Conservation (phyloP, 1,284 basidiomycete species). For the Trametes hirsuta region DNA sequence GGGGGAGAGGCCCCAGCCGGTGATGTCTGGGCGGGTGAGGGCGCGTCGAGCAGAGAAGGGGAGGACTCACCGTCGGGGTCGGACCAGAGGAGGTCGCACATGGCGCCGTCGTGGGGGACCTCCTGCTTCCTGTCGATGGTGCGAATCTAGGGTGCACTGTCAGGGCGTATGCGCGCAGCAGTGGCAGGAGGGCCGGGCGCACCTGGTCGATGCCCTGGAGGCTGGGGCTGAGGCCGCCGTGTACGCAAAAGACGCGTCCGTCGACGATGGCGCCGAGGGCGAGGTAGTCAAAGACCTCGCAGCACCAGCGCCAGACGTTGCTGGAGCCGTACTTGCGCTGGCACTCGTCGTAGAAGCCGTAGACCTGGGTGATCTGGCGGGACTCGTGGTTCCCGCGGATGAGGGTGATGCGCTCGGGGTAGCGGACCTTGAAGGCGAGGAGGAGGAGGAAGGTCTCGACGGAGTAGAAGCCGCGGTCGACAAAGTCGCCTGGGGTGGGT, state of each 20-base stretch:
- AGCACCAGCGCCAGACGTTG: conserved; percentile 98
- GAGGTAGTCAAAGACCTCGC: conserved; percentile 98
- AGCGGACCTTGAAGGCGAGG: conserved; percentile 95
- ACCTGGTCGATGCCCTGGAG: conserved; percentile 88
- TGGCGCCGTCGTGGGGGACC: conserved; percentile 98
- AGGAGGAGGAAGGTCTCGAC: conserved; percentile 97
- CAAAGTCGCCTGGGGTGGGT: conserved; percentile 74
- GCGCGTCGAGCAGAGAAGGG: neutral
- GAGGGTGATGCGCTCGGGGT: conserved; percentile 96
- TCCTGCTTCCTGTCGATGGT: conserved; percentile 97
- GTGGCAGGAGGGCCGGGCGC: conserved; percentile 26
- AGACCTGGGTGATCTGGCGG: conserved; percentile 98
- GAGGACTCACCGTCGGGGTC: conserved; percentile 85
- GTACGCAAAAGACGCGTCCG: conserved; percentile 89
- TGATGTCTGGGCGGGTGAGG: conserved; percentile 61
- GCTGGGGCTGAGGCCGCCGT: conserved; percentile 93
- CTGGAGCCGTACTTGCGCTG: conserved; percentile 94
- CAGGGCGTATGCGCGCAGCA: neutral
- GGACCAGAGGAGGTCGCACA: conserved; percentile 99
- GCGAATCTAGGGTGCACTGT: conserved; percentile 69
- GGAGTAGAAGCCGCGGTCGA: conserved; percentile 96
- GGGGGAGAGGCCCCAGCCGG: conserved; percentile 96
- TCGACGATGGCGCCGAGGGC: conserved; percentile 95
- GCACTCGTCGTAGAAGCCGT: conserved; percentile 99
- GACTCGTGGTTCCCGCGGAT: conserved; percentile 99